Base-by-base conservation (phyloP, 2,329 filamentous ascomycete genomes). In the Colletotrichum sp. region DNA sequence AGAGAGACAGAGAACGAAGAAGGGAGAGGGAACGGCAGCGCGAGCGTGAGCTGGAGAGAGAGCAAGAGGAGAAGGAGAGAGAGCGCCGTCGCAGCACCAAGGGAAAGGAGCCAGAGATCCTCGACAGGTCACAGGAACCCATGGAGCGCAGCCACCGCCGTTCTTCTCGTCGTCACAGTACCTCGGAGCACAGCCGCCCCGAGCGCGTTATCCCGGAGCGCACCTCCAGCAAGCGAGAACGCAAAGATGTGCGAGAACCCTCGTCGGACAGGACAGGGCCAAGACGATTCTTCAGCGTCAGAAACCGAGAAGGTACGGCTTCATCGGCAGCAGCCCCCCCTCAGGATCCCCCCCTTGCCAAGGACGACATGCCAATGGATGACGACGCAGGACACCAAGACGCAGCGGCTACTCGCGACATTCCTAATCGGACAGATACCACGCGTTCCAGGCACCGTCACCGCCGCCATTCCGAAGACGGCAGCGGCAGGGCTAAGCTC, bases 261-360 rank as follows among this genome's bases (percentile, higher is more conserved):
- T 65, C 70, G 3, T 69, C 71, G 6, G 72, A 67, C 24, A 75
- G 79, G 30, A 81, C 80, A 1, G 82, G 82, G 71, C 80, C 62
- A 55, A 88, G 85, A 82, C 86, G 81, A 68, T 87, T 87, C 79
- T 88, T 89, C 72, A 83, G 85, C 49, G 78, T 86, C 59, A 87
- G 83, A 72, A 82, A 85, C 34, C 82, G 80, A 12, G 80, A 87
- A 75, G 86, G 86, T 24, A 78, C 83, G 36, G 32, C 81, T 18
- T 78, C 77, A 30, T 77, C 80, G 10, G 79, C 77, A 49, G 66
- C 77, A 49, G 39, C 39, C 13, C 77, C 78, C 7, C 75, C 72
- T 72, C 60, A 80, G 74, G 72, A 78, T 71, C 21, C 70, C 71
- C 66, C 67, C 52, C 71, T 76, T 24, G 72, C 78, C 52, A 80